Evolutionary conservation across 192 early-diverging fungal genomes (phyloP).

Genomic region (Dimargaris xerosporica): DNA sequence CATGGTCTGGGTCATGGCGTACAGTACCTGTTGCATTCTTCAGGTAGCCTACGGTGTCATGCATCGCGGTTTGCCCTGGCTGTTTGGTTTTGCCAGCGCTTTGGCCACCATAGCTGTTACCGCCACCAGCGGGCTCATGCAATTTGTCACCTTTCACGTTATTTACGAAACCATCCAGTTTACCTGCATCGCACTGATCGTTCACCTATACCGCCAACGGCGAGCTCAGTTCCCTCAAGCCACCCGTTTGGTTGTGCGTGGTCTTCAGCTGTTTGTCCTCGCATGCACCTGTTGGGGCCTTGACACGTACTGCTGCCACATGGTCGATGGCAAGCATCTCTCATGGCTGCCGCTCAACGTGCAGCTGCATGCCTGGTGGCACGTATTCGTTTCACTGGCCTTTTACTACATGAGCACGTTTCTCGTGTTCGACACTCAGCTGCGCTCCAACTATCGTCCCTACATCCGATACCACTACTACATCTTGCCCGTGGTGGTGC

Average conservation of each 20-base stretch:
- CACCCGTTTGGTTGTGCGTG: slow-evolving; percentile 21
- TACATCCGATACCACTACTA: slow-evolving; percentile 17
- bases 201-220: slow-evolving; percentile 17
- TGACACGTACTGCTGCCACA: slow-evolving; percentile 27
- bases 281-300: slow-evolving; percentile 22
- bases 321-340: slow-evolving; percentile 28
- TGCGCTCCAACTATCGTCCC: slow-evolving; percentile 21
- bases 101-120: slow-evolving; percentile 25
- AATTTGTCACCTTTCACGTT: slow-evolving; percentile 27
- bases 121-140: slow-evolving; percentile 27
- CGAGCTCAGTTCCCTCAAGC: slow-evolving; percentile 13
- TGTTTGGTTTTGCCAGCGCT: slow-evolving; percentile 21
- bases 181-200: slow-evolving; percentile 14
- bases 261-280: slow-evolving; percentile 18
- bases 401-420: slow-evolving; percentile 39
- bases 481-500: slow-evolving; percentile 19
- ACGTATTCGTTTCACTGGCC: slow-evolving; percentile 38
- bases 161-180: slow-evolving; percentile 19
- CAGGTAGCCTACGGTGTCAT: slow-evolving; percentile 28
- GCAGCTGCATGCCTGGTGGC: slow-evolving; percentile 51
- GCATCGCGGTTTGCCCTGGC: slow-evolving; percentile 22
- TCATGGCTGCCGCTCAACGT: slow-evolving; percentile 32
- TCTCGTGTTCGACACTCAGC: slow-evolving; percentile 31
- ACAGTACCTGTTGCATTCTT: slow-evolving; percentile 27
- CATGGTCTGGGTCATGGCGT: slow-evolving; percentile 41